Evolutionary conservation across 768 basidiomycete species (phyloP), one percentile per base, ranked within the genome.

Genomic region (Boletellus ananiceps): DNA sequence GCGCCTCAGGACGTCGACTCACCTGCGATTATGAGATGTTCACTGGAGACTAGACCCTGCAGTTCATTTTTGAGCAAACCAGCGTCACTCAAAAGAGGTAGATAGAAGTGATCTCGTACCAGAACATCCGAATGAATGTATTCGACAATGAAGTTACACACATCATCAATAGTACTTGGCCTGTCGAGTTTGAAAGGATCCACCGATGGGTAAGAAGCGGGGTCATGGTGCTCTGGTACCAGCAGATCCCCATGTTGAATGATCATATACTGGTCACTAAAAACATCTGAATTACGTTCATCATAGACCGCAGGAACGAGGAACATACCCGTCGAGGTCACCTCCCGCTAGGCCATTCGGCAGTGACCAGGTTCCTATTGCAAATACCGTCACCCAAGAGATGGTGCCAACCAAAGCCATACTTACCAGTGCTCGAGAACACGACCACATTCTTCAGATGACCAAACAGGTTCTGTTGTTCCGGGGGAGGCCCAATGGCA

Each of bases 111-210:
- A 7, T 35, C 3, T 59, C 76, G 16, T 66, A 88, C 87, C 75
- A 89, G 66, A 37, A 89, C 78, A 58, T 92, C 88, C 0, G 88
- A 88, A 54, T 87, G 77, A 61, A 93, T 88, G 47, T 91, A 93
- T 57, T 92, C 82, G 13, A 89, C 81, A 19, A 93, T 71, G 57
- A 93, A 92, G 49, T 92, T 74, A 52, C 85, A 86, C 13, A 92
- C 81, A 55, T 90, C 86, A 1, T 82, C 71, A 5, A 88, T 76
- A 0, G 74, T 80, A 47, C 80, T 79, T 8, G 78, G 73, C 15
- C 76, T 68, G 12, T 57, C 58, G 18, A 83, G 65, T 4, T 61
- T 66, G 38, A 65, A 68, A 1, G 76, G 66, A 0, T 55, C 56
- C 8, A 65, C 68, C 3, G 74, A 38, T 2, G 65, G 50, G 56